A percentile compares a stretch with the other conserved stretches of the same genome.
phyloP scores from a whole-genome alignment of 2,329 filamentous ascomycete species.

The Gyromitra esculenta region DNA sequence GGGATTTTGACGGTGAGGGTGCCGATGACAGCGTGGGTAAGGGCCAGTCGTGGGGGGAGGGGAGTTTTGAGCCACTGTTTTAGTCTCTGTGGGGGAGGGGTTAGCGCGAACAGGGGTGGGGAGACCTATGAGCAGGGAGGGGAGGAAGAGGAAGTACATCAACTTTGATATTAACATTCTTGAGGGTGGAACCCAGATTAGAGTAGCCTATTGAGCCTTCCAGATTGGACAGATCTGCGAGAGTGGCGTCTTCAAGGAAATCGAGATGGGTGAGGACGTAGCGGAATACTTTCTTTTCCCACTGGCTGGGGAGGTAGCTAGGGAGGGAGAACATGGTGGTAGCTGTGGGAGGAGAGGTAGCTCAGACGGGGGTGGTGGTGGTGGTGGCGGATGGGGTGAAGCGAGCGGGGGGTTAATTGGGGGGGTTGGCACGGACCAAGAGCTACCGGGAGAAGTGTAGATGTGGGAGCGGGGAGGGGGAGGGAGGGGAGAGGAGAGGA shows the following conservation, averaged over 20 bases:
- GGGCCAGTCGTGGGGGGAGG: constrained; percentile 43
- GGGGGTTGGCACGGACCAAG: background rate
- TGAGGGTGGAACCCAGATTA: constrained; percentile 48
- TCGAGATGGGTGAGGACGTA: constrained; percentile 52
- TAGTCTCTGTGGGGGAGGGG: constrained; percentile 34
- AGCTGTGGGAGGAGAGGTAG: constrained; percentile 5
- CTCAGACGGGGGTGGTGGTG: background rate
- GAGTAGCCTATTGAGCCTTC: constrained; percentile 49
- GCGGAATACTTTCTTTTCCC: constrained; percentile 53
- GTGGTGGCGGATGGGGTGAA: background rate
- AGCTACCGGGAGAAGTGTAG: background rate
- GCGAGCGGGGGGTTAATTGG: background rate
- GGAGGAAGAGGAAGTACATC: constrained; percentile 41
- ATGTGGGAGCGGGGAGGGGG: background rate
- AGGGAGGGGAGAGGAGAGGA: background rate
- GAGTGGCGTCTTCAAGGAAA: constrained; percentile 52
- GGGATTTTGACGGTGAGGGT: constrained; percentile 51
- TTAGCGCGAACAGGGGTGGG: background rate
- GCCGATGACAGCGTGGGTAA: constrained; percentile 52
- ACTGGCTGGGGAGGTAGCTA: constrained; percentile 47
- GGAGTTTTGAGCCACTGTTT: constrained; percentile 42
- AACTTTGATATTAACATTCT: constrained; percentile 54
- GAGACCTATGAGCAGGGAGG: background rate
- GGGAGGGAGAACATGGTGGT: constrained; percentile 48
- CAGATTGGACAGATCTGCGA: constrained; percentile 51